Conservation (phyloP, 805 yeast species). For the Candida incommunis region DNA sequence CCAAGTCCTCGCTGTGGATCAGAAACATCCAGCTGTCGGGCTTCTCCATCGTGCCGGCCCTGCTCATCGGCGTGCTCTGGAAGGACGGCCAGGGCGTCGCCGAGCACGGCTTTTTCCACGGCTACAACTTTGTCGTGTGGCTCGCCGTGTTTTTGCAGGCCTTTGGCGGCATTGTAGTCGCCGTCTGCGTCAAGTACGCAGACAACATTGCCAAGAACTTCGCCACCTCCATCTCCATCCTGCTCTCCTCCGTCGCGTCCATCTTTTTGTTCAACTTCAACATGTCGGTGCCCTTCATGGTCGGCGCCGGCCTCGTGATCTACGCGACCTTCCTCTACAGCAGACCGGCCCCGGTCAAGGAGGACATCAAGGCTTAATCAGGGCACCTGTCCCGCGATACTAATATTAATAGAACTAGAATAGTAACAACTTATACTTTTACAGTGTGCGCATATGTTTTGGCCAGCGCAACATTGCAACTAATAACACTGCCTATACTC, state of each 20-base stretch:
- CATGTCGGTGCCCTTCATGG: constrained; percentile 21
- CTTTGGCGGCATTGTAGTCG: constrained; percentile 27
- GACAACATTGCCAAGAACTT: constrained; percentile 30
- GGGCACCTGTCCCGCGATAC: too few relatives aligned
- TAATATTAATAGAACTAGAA: too few relatives aligned
- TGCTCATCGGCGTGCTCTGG: constrained; percentile 22
- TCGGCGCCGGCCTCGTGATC: constrained; percentile 23
- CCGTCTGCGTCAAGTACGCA: constrained; percentile 28
- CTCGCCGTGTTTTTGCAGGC: constrained; percentile 26
- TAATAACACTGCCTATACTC: too few relatives aligned
- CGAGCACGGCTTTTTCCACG: constrained; percentile 25
- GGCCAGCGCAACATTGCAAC: too few relatives aligned
- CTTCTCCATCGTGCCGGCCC: constrained; percentile 27
- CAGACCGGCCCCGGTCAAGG: constrained; percentile 1
- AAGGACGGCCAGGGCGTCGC: constrained; percentile 22
- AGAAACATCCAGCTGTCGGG: constrained; percentile 27
- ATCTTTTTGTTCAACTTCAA: constrained; percentile 22
- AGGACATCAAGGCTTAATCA: neutral
- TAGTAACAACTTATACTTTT: too few relatives aligned
- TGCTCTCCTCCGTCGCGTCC: constrained; percentile 24
- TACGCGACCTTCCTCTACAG: constrained; percentile 25
- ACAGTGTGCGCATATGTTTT: too few relatives aligned
- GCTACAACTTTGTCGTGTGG: constrained; percentile 26
- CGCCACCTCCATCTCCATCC: constrained; percentile 26
- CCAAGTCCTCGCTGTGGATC: constrained; percentile 25